Evolutionary conservation across 768 basidiomycete genomes (phyloP).

Genomic region (Lactifluus volemus): DNA sequence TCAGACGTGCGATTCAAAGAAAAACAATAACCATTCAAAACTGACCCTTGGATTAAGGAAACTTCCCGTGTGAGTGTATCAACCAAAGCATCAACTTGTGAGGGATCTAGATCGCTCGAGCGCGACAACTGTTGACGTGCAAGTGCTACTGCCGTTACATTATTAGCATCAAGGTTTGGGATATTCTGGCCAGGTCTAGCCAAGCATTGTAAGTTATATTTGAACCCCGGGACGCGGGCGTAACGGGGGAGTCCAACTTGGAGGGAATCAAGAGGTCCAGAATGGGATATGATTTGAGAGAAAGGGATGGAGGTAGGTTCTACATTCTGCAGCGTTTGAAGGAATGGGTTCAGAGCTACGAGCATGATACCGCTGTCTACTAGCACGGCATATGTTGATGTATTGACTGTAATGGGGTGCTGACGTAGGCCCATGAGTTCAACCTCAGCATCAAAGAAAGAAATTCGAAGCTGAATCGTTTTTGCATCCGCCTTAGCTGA

Average conservation of each 20-base stretch:
- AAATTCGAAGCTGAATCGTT: slow-evolving; percentile 39
- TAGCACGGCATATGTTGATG: slow-evolving; percentile 11
- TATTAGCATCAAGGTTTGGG: slow-evolving; percentile 32
- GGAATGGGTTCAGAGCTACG: slow-evolving; percentile 14
- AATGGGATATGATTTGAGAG: not conserved
- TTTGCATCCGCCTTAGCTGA: slow-evolving; percentile 30
- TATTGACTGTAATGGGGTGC: slow-evolving; percentile 22
- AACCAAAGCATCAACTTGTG: slow-evolving; percentile 63
- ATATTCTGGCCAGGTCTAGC: slow-evolving; percentile 28
- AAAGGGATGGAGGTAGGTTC: slow-evolving; percentile 18
- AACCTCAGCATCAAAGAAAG: slow-evolving; percentile 55
- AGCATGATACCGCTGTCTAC: slow-evolving; percentile 17
- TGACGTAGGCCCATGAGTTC: slow-evolving; percentile 40
- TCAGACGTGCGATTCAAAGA: not conserved
- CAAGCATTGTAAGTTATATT: slow-evolving; percentile 46
- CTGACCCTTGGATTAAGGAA: slow-evolving; percentile 63
- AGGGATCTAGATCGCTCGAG: slow-evolving; percentile 53
- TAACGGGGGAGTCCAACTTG: slow-evolving; percentile 4
- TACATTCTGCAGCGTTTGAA: slow-evolving; percentile 11
- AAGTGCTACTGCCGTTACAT: slow-evolving; percentile 35
- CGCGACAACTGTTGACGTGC: slow-evolving; percentile 39
- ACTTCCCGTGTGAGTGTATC: slow-evolving; percentile 52
- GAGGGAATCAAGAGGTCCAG: not conserved
- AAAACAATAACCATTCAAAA: not conserved
- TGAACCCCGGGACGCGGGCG: slow-evolving; percentile 39